A percentile compares a stretch with the other conserved stretches of the same genome.
Conservation (phyloP, 805 yeast genomes). For the Lipomyces spencermartinsiae region DNA sequence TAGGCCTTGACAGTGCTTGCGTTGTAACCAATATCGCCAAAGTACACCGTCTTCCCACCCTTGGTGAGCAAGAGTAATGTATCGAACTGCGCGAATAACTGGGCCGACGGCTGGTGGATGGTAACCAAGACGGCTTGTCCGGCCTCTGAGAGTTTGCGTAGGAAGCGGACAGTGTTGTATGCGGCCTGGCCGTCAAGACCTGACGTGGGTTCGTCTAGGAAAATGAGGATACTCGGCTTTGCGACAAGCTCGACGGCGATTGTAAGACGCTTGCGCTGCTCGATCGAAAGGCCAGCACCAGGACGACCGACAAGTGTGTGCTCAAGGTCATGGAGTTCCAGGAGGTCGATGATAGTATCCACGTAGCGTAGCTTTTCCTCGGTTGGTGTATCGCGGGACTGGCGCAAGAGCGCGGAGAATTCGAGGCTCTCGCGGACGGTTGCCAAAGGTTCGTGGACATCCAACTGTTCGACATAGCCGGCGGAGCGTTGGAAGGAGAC, state of each 20-base stretch:
- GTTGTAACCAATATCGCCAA: constrained; percentile 76
- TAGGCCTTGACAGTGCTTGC: constrained; percentile 63
- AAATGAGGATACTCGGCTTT: constrained; percentile 64
- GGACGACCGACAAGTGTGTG: constrained; percentile 79
- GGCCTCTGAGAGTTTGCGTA: constrained; percentile 68
- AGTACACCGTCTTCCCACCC: constrained; percentile 82
- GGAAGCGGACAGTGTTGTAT: constrained; percentile 71
- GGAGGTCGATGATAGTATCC: constrained; percentile 65
- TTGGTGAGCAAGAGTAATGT: constrained; percentile 67
- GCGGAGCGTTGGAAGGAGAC: constrained; percentile 74
- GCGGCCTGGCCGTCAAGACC: constrained; percentile 67
- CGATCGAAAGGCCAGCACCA: constrained; percentile 73
- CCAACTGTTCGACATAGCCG: constrained; percentile 83
- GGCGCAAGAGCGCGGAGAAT: constrained; percentile 75
- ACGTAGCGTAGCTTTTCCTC: constrained; percentile 70
- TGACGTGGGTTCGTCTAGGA: constrained; percentile 73
- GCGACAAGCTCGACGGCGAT: constrained; percentile 77
- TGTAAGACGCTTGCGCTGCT: constrained; percentile 68
- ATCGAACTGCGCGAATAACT: constrained; percentile 69
- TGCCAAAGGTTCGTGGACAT: constrained; percentile 68
- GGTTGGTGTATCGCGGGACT: constrained; percentile 60
- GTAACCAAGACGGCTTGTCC: constrained; percentile 79
- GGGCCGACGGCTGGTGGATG: constrained; percentile 78
- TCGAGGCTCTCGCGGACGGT: constrained; percentile 76
- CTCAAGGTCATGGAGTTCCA: constrained; percentile 72